These are phyloP conservation scores for Coemansia sp. DNA, from an alignment of 192 early-diverging fungal species.

Conservation along the genomic window DNA sequence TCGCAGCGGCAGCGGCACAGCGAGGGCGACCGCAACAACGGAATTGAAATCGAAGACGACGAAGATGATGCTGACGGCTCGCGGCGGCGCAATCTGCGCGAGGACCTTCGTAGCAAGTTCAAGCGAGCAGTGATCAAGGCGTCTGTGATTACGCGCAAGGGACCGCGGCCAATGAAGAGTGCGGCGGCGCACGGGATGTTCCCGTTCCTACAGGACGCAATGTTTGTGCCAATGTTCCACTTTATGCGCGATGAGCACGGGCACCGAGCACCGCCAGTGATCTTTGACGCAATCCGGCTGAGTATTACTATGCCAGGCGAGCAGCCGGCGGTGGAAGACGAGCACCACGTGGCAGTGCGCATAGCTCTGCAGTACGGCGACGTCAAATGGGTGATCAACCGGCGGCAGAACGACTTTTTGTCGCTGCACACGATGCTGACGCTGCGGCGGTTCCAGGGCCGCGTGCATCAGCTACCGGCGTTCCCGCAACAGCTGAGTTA, in stretches of 20 bases:
- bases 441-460: conserved; percentile 51
- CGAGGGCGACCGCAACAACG: conserved; percentile 6
- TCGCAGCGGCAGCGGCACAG: background rate
- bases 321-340: background rate
- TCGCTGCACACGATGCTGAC: conserved; percentile 63
- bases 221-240: conserved; percentile 57
- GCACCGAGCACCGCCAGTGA: conserved; percentile 51
- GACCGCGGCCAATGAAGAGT: conserved; percentile 40
- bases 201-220: conserved; percentile 55
- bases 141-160: conserved; percentile 45
- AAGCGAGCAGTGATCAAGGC: conserved; percentile 52
- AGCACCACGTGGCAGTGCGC: conserved; percentile 62
- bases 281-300: conserved; percentile 54
- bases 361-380: conserved; percentile 77
- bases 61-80: conserved; percentile 23
- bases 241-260: conserved; percentile 57
- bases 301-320: conserved; percentile 25
- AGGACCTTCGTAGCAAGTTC: conserved; percentile 39
- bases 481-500: conserved; percentile 52
- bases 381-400: conserved; percentile 72
- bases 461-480: conserved; percentile 42
- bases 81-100: conserved; percentile 23
- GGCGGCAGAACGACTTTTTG: conserved; percentile 67
- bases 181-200: conserved; percentile 39
- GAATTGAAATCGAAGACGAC: conserved; percentile 14